A percentile compares a stretch with the other conserved stretches of the same genome.
Conservation (phyloP, 345 rosid genomes). For the Euphorbia tirucalli region DNA sequence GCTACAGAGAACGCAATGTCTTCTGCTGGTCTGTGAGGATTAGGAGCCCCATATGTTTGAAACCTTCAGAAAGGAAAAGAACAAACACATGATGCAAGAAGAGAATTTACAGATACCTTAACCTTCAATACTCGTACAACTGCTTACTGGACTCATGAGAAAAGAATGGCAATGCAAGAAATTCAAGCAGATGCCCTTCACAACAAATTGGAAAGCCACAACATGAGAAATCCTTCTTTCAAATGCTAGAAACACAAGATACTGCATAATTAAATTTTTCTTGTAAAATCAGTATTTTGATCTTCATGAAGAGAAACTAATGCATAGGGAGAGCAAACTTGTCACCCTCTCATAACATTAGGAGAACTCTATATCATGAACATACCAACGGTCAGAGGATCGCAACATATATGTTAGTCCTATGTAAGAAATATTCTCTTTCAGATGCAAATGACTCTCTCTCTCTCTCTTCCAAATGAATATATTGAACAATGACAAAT, state of each 20-base stretch:
- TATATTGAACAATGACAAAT: too few relatives aligned
- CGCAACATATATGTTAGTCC: background rate
- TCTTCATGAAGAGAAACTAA: background rate
- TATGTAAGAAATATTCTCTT: background rate
- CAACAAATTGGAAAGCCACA: background rate
- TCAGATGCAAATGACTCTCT: background rate
- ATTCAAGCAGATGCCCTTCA: background rate
- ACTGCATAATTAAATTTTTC: background rate
- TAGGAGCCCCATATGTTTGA: conserved; percentile 79
- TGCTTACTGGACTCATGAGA: background rate
- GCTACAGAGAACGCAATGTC: conserved; percentile 88
- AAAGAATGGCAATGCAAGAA: background rate
- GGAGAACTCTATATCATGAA: background rate
- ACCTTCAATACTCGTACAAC: background rate
- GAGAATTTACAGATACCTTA: conserved; percentile 9
- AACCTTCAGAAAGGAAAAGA: conserved; percentile 47
- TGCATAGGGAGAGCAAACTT: background rate
- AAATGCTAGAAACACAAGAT: background rate
- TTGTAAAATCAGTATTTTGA: background rate
- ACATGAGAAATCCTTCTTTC: too few relatives aligned
- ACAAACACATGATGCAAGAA: background rate
- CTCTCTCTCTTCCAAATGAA: background rate
- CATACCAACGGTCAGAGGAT: background rate
- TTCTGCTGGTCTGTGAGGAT: conserved; percentile 91
- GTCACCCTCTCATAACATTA: background rate